phyloP scores from a whole-genome alignment of 139 green algal species.

The Chlorella sp. region DNA sequence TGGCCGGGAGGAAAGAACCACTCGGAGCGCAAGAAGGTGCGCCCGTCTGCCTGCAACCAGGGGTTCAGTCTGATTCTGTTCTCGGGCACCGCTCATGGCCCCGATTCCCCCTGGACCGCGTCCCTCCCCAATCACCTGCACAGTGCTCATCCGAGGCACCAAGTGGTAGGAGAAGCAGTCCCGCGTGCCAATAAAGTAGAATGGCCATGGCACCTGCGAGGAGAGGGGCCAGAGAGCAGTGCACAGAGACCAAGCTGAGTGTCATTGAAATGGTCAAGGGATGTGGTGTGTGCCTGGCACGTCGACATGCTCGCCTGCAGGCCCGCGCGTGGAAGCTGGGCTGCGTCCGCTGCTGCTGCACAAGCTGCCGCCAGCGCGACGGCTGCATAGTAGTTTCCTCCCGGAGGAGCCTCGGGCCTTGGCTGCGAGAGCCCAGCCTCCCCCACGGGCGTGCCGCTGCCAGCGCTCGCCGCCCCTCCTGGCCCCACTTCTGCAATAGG shows the following conservation, averaged over 20 bases:
- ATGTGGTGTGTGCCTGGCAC: background rate
- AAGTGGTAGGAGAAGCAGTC: slow-evolving; percentile 68
- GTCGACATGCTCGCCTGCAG: background rate
- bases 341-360: background rate
- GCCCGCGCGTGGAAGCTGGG: too few species aligned
- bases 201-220: slow-evolving; percentile 56
- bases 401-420: background rate
- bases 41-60: slow-evolving; percentile 12
- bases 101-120: too few species aligned
- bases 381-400: background rate
- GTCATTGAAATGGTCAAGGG: background rate
- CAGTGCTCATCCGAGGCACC: slow-evolving; percentile 24
- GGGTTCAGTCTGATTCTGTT: background rate
- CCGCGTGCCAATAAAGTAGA: slow-evolving; percentile 67
- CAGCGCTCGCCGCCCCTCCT: background rate
- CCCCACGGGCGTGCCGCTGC: background rate
- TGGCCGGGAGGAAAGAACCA: slow-evolving; percentile 50
- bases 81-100: background rate
- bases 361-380: slow-evolving; percentile 7
- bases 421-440: background rate
- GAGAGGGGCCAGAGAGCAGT: background rate
- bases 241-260: background rate
- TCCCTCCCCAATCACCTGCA: too few species aligned
- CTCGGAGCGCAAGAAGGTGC: slow-evolving; percentile 46
- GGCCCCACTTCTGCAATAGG: background rate